Base-by-base conservation (phyloP, 2,329 filamentous ascomycete species). In the Bimuria novae-zelandiae region DNA sequence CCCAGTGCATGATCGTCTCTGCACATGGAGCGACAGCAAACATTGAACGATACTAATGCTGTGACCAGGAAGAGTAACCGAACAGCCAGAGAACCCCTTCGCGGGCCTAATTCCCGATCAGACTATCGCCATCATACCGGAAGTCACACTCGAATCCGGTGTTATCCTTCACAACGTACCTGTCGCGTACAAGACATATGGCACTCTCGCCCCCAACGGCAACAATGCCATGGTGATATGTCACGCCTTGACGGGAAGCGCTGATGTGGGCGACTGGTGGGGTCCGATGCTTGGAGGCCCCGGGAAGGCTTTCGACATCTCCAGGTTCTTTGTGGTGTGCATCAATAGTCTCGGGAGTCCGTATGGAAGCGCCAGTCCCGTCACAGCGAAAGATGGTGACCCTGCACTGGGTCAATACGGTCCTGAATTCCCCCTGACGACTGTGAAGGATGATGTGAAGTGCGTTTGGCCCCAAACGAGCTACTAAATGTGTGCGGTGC, bases 371-470 rank as follows among this genome's bases (percentile, higher is more conserved):
- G 89, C 89, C n/a, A 93, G 90, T 70, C 90, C 90, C 1, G 89
- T 93, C 48, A 99, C 94, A 1, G 87, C 87, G 63, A 95, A 90
- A 73, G 88, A 97, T 68, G 92, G 92, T 12, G 84, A 95, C 64
- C 77, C 82, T 14, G 79, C 79, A 46, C 86, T 89, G 57, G 92
- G 85, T 16, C 84, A 84, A 63, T 99, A 99, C 69, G 94, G 94
- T 0, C 94, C 94, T 1, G 94, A 99, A 69, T 99, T 99, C 63
- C 94, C 94, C 41, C 78, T 99, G 59, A 97, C 94, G 1, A 97
- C 94, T 0, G 90, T 99, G 59, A 83, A 93, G 61, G 94, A 99
- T 71, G 94, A 99, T 77, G 93, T 97, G 48, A 92, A 89, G 89
- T 94, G 77, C 78, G 88, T 73, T 19, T 12, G 30, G 14, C 12